Base-by-base conservation (phyloP, 768 basidiomycete genomes). In the Trametopsis cervina region DNA sequence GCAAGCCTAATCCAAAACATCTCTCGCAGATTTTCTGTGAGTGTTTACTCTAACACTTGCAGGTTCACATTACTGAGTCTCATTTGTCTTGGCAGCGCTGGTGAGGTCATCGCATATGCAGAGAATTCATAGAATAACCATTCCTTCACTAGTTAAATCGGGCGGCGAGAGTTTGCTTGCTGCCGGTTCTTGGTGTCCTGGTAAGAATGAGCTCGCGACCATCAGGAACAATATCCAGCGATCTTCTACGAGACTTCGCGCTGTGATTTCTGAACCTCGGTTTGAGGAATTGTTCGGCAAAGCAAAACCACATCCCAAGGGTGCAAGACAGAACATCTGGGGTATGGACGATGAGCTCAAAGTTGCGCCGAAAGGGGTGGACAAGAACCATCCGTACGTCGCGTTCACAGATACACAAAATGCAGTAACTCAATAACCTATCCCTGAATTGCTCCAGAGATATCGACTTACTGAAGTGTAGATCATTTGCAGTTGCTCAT, bases 281-380 rank as follows among this genome's bases (percentile, higher is more conserved):
- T 98, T 99, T 57, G 84, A 86, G 29, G 63, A 74, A 40, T 69
- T 80, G 53, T 97, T 95, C 56, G 95, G 92, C 0, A 69, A 79
- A 44, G 72, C 90, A 0, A 69, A 66, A 42, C 81, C 80, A 1
- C 69, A 78, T 53, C 70, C 78, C 13, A 73, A 83, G 47, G 85
- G 87, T 15, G 66, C 69, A 47, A 68, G 82, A 43, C 75, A 76
- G 59, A 95, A 75, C 58, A 78, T 99, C 1, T 99, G 94, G 63
- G 94, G 95, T 0, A 62, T 65, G 47, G 90, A 94, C 2, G 93
- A 91, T 56, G 84, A 91, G 60, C 69, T 96, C 24, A 97, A 96
- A 68, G 81, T 80, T 0, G 89, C 92, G 4, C 94, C 94, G 1
- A 97, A 96, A 60, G 94, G 92, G 0, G 68, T 95, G 7, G 77